Evolutionary conservation across 208 protist genomes (phyloP).

Genomic region (Trypanosoma lewisi): DNA sequence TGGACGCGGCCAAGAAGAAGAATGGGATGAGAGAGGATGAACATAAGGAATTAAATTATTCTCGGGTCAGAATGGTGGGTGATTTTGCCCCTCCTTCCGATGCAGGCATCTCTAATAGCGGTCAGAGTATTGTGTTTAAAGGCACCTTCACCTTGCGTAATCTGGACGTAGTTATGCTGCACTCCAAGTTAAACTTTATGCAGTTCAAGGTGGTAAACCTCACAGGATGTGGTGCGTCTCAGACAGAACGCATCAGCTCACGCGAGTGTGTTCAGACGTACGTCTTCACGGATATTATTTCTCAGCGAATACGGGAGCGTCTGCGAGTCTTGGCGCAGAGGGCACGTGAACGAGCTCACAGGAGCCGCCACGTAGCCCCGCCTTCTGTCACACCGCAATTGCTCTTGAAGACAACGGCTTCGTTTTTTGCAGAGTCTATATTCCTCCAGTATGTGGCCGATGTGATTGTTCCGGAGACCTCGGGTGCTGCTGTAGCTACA

Average conservation of each 20-base stretch:
- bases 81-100: neutral
- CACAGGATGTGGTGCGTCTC: constrained; percentile 58
- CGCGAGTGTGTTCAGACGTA: constrained; percentile 83
- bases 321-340: constrained; percentile 46
- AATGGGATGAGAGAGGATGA: neutral
- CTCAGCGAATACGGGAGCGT: constrained; percentile 36
- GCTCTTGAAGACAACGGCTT: constrained; percentile 55
- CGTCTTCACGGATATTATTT: constrained; percentile 72
- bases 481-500: neutral
- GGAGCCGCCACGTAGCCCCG: constrained; percentile 58
- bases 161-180: constrained; percentile 56
- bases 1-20: constrained; percentile 7
- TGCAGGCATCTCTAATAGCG: neutral
- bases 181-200: constrained; percentile 64
- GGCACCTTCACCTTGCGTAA: constrained; percentile 66
- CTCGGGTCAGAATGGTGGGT: neutral
- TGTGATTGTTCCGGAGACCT: constrained; percentile 30
- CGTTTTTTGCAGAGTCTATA: constrained; percentile 70
- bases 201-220: constrained; percentile 59
- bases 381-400: constrained; percentile 67
- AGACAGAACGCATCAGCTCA: constrained; percentile 58
- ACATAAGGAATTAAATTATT: neutral
- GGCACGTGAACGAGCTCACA: constrained; percentile 54
- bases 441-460: constrained; percentile 76
- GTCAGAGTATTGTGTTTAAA: constrained; percentile 34